phyloP scores from a whole-genome alignment of 1,139 yeast species.

The Pichia norvegensis region DNA sequence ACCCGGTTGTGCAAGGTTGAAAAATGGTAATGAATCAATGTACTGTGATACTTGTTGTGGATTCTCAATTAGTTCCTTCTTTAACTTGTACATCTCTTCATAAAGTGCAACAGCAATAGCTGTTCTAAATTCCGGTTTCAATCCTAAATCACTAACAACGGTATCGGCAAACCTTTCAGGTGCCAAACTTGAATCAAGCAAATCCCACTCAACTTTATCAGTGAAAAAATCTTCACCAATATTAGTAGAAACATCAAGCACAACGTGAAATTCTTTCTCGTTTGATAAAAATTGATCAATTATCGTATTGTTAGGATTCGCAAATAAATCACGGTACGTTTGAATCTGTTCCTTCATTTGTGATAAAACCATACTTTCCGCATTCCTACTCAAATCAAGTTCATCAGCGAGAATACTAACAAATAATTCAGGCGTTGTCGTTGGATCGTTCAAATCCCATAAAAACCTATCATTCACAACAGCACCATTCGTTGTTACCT shows the following conservation, averaged over 20 bases:
- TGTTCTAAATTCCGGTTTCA: slow-evolving; percentile 78
- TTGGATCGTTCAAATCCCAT: slow-evolving; percentile 81
- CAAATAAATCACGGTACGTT: slow-evolving; percentile 38
- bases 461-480: slow-evolving; percentile 74
- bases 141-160: slow-evolving; percentile 79
- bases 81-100: slow-evolving; percentile 67
- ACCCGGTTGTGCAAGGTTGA: slow-evolving; percentile 39
- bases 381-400: slow-evolving; percentile 62
- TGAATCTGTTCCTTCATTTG: slow-evolving; percentile 75
- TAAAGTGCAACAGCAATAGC: slow-evolving; percentile 86
- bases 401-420: slow-evolving; percentile 76
- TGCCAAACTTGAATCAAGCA: slow-evolving; percentile 53
- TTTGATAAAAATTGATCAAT: slow-evolving; percentile 38
- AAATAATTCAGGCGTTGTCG: slow-evolving; percentile 77
- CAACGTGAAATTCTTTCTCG: slow-evolving; percentile 58
- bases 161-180: slow-evolving; percentile 81
- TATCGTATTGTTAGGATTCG: slow-evolving; percentile 28
- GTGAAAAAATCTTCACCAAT: slow-evolving; percentile 78
- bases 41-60: slow-evolving; percentile 36
- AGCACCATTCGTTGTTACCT: slow-evolving; percentile 61
- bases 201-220: slow-evolving; percentile 94
- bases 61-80: slow-evolving; percentile 84
- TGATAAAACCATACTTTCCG: slow-evolving; percentile 58
- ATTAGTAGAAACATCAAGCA: slow-evolving; percentile 75
- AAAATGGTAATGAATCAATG: slow-evolving; percentile 28